Evolutionary conservation across 129 eudicot species (phyloP), one percentile per base, ranked within the genome.

Genomic region (Dittrichia graveolens): DNA sequence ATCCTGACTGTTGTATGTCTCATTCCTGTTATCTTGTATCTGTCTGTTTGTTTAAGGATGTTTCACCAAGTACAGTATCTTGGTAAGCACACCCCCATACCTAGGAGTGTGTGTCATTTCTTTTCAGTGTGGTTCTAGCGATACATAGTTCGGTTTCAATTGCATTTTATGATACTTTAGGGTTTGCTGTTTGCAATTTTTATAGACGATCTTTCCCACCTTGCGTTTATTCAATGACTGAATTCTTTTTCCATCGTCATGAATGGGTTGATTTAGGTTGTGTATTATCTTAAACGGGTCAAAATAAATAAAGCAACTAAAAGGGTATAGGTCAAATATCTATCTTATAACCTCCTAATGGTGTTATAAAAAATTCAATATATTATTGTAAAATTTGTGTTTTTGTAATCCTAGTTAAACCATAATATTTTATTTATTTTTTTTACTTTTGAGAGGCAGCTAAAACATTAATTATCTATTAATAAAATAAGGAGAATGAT

Each of bases 41-140:
- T 59, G 34, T 72, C 46, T 37, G 41, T 31, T 62, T 74, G 78
- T 50, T 74, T 16, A 39, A 38, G 49, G 49, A 38, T 46, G 54
- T 48, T 73, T 61, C 60, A 48, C 52, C 9, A 1, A 65, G 42
- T 65, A 65, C n/a, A 15, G 31, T 53, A 65, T 56, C 65, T 65
- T 42, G 47, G 64, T 52, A 63, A 61, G 12, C 64, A 53, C 65
- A 50, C 7, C 64, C 72, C 54, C 71, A 55, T 65, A 43, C 73
- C 24, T 24, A 41, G 42, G 15, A 47, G 12, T 42, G n/a, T 15
- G 13, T 47, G 3, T n/a, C 41, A 3, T 47, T 49, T 61, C 61
- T 37, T 31, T 60, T 60, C 47, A 35, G 18, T 58, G 35, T 43
- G 46, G 77, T 45, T 47, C 16, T 59, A 52, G 63, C n/a, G n/a